Percentiles rank a stretch among this genome's conserved stretches.
Conservation (phyloP, 2,329 filamentous ascomycete species). For the Colletotrichum tofieldiae region DNA sequence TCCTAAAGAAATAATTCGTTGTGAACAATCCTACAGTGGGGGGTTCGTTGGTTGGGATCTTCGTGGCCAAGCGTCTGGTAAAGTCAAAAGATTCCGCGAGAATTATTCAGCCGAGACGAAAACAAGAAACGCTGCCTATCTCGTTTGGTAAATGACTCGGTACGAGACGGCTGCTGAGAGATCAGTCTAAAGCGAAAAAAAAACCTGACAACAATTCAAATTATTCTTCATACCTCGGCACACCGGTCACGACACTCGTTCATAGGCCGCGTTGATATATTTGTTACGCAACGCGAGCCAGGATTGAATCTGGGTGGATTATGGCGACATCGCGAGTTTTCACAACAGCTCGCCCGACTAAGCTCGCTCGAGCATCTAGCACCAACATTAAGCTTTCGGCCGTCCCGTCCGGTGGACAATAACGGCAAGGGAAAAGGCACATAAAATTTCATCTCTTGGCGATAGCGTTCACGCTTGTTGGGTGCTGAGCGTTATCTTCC, state of each 20-base stretch:
- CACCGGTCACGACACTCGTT: background rate
- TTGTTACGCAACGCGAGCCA: conserved; percentile 8
- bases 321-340: conserved; percentile 17
- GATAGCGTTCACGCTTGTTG: background rate
- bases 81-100: conserved; percentile 12
- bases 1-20: background rate
- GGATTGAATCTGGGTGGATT: conserved; percentile 5
- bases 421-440: background rate
- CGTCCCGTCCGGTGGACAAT: background rate
- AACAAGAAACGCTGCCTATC: background rate
- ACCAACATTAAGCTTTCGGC: conserved; percentile 7
- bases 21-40: background rate
- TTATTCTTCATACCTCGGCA: background rate
- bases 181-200: background rate
- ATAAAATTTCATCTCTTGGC: background rate
- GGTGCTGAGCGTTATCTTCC: background rate
- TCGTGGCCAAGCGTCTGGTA: background rate
- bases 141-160: background rate
- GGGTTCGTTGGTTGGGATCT: background rate
- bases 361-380: background rate
- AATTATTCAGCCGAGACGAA: background rate
- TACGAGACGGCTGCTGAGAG: background rate
- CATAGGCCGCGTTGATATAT: background rate
- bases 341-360: background rate
- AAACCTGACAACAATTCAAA: background rate